Percentiles rank a stretch among this genome's conserved stretches.
Evolutionary conservation across 2,329 filamentous ascomycete species (phyloP).

Genomic region (Fusarium aywerte): DNA sequence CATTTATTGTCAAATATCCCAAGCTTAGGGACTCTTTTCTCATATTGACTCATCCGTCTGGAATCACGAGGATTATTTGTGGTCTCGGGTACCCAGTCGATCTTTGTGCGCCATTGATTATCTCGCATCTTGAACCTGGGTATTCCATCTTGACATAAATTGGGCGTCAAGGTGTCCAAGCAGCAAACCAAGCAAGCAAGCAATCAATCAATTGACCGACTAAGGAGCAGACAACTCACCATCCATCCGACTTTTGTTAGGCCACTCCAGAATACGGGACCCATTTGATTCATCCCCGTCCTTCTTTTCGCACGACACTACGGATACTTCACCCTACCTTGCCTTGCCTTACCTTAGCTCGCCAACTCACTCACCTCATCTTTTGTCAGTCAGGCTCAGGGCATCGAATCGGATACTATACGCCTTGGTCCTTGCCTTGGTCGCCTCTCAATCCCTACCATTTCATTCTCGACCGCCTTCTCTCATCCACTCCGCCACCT

Average conservation of each 20-base stretch:
- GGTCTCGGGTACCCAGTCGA: slow-evolving; percentile 25
- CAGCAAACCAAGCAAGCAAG: slow-evolving; percentile 18
- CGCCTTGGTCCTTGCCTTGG: slow-evolving; percentile 32
- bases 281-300: slow-evolving; percentile 10
- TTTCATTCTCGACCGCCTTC: slow-evolving; percentile 41
- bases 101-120: slow-evolving; percentile 21
- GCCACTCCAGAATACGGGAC: slow-evolving; percentile 23
- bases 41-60: slow-evolving; percentile 14
- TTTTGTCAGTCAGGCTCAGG: slow-evolving; percentile 10
- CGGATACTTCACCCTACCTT: slow-evolving; percentile 3
- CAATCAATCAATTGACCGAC: slow-evolving; percentile 33
- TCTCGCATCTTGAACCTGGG: slow-evolving; percentile 23
- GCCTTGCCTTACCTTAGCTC: slow-evolving; percentile 13
- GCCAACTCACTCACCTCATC: slow-evolving; percentile 29
- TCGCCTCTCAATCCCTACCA: slow-evolving; percentile 35
- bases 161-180: slow-evolving; percentile 32
- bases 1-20: slow-evolving; percentile 1
- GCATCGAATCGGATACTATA: slow-evolving; percentile 29
- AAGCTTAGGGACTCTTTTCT: slow-evolving; percentile 2
- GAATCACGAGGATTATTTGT: slow-evolving; percentile 15
- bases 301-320: slow-evolving; percentile 22
- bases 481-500: slow-evolving; percentile 41
- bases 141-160: slow-evolving; percentile 22
- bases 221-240: slow-evolving; percentile 36
- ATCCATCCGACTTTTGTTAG: slow-evolving; percentile 15